Evolutionary conservation across 164 flowering plant species (phyloP).

Genomic region (Berberis thunbergii): DNA sequence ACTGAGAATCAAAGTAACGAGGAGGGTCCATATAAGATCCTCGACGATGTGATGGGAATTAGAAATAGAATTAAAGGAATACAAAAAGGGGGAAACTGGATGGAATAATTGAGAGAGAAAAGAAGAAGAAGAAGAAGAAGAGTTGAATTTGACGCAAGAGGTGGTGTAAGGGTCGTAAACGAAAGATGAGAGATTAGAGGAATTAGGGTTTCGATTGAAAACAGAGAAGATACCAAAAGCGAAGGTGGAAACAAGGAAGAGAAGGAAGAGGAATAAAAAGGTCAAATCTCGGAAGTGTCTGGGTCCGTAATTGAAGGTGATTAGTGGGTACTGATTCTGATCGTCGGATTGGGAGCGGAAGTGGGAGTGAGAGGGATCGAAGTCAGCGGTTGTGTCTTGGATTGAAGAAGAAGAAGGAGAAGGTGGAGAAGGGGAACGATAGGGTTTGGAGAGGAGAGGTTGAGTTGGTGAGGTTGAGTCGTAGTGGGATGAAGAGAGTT

Average conservation of each 20-base stretch:
- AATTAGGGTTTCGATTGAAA: constrained; percentile 47
- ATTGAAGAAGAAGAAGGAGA: not conserved
- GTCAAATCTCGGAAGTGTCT: constrained; percentile 66
- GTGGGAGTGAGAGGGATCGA: not conserved
- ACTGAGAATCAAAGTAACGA: constrained; percentile 30
- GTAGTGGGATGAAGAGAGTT: too few relatives aligned
- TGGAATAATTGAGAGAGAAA: not conserved
- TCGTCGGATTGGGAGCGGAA: constrained; percentile 9
- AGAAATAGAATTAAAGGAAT: too few relatives aligned
- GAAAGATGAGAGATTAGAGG: constrained; percentile 38
- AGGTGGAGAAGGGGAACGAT: constrained; percentile 20
- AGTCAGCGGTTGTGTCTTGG: not conserved
- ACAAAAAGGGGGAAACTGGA: not conserved
- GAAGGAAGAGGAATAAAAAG: constrained; percentile 57
- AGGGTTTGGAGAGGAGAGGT: constrained; percentile 60
- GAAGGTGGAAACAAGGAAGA: constrained; percentile 39
- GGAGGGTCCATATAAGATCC: constrained; percentile 76
- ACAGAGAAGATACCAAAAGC: constrained; percentile 74
- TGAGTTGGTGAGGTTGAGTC: constrained; percentile 25
- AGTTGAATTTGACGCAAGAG: constrained; percentile 34
- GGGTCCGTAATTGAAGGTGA: constrained; percentile 65
- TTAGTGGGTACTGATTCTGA: constrained; percentile 52
- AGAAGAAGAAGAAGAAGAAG: not conserved
- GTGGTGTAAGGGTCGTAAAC: constrained; percentile 36
- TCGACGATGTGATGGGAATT: constrained; percentile 19